Percentiles rank a stretch among this genome's conserved stretches.
Evolutionary conservation across 768 basidiomycete genomes (phyloP).

Genomic region (Pulveroboletus sp.): DNA sequence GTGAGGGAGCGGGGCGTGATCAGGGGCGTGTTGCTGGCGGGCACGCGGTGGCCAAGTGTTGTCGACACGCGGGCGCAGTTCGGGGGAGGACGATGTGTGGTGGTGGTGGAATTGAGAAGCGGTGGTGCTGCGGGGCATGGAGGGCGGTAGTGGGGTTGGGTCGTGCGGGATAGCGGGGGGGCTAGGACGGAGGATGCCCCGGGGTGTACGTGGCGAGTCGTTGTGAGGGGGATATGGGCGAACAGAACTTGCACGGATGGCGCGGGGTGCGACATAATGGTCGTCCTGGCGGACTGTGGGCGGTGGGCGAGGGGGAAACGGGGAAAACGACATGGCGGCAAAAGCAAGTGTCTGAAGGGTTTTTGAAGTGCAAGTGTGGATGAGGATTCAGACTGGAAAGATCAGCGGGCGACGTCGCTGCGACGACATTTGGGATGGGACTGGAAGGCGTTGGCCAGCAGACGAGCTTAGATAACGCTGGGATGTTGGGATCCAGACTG

Average conservation of each 20-base stretch:
- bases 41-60: constrained; percentile 24
- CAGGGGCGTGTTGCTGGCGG: constrained; percentile 7
- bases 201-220: constrained; percentile 9
- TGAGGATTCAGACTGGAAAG: not conserved
- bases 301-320: constrained; percentile 18
- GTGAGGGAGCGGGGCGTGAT: constrained; percentile 7
- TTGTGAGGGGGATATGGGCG: not conserved
- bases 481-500: no score
- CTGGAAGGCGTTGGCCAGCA: no score
- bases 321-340: constrained; percentile 21
- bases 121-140: constrained; percentile 9
- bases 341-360: no score
- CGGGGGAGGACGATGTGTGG: constrained; percentile 25
- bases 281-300: constrained; percentile 10
- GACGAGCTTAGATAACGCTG: no score
- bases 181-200: constrained; percentile 16
- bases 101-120: constrained; percentile 14
- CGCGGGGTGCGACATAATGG: not conserved
- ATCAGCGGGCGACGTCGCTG: no score
- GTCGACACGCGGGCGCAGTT: constrained; percentile 18
- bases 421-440: no score
- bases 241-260: not conserved
- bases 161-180: constrained; percentile 1
- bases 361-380: no score
- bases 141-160: constrained; percentile 6